A percentile compares a stretch with the other conserved stretches of the same genome.
These are phyloP conservation scores for Dacryopinax primogenitus DNA, from an alignment of 768 basidiomycete genomes.

Conservation along the genomic window DNA sequence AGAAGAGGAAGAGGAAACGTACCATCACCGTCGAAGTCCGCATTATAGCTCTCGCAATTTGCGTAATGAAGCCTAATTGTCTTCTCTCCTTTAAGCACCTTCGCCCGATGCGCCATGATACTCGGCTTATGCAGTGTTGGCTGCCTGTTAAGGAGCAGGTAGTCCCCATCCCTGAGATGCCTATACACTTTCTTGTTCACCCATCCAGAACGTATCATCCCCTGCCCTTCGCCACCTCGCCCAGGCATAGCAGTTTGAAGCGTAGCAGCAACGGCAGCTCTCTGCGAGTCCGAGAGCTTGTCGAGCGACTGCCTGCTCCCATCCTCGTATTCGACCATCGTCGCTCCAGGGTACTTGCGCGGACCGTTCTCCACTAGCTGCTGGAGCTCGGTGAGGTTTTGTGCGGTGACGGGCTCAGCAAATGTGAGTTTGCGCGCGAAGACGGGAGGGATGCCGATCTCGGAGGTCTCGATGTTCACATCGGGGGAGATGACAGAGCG, in stretches of 20 bases:
- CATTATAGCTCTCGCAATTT: slow-evolving; percentile 63
- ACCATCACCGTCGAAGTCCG: slow-evolving; percentile 92
- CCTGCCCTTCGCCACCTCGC: background rate
- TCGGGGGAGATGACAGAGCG: slow-evolving; percentile 99
- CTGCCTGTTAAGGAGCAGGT: slow-evolving; percentile 91
- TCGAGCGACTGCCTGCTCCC: slow-evolving; percentile 78
- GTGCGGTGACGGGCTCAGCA: slow-evolving; percentile 88
- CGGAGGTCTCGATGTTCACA: slow-evolving; percentile 96
- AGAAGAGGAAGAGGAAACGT: slow-evolving; percentile 20
- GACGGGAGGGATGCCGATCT: slow-evolving; percentile 95
- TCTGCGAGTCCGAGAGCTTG: slow-evolving; percentile 71
- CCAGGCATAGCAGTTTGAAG: slow-evolving; percentile 55
- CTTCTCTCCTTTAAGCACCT: slow-evolving; percentile 87
- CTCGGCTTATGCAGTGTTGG: slow-evolving; percentile 97
- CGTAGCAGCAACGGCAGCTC: slow-evolving; percentile 91
- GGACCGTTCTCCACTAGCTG: slow-evolving; percentile 86
- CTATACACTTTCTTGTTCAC: slow-evolving; percentile 97
- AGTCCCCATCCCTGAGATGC: slow-evolving; percentile 87
- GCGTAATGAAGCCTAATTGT: slow-evolving; percentile 99
- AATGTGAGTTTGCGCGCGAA: slow-evolving; percentile 95
- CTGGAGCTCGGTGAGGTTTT: slow-evolving; percentile 78
- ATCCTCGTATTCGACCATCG: slow-evolving; percentile 90
- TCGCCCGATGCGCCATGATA: slow-evolving; percentile 97
- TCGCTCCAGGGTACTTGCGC: slow-evolving; percentile 78
- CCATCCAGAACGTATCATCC: slow-evolving; percentile 8